Percentiles rank a stretch among this genome's conserved stretches.
Evolutionary conservation across 2,329 filamentous ascomycete species (phyloP).

Genomic region (Cordyceps tenuipes): DNA sequence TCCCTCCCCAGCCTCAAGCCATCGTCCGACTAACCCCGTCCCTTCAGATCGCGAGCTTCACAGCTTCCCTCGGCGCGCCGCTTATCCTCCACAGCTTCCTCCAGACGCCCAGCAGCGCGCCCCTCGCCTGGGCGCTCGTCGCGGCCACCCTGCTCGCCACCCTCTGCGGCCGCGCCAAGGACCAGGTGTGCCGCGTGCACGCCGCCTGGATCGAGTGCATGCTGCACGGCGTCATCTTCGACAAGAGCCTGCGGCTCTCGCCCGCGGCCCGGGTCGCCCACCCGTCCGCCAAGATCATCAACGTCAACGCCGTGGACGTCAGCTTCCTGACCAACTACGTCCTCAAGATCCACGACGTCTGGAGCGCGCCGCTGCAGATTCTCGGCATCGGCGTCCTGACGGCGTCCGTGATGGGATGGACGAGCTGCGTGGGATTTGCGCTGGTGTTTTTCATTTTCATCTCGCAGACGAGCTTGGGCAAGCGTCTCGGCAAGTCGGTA

Average conservation of each 20-base stretch:
- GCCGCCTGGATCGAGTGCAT: slow-evolving; percentile 10
- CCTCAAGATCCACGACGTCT: slow-evolving; percentile 9
- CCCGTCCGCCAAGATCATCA: slow-evolving; percentile 10
- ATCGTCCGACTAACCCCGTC: not conserved
- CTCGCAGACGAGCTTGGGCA: not conserved
- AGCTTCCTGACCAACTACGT: slow-evolving; percentile 9
- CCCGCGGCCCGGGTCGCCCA: not conserved
- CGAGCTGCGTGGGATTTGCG: slow-evolving; percentile 4
- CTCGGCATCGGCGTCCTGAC: not conserved
- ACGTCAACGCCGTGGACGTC: slow-evolving; percentile 8
- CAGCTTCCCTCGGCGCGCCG: not conserved
- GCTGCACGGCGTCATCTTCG: slow-evolving; percentile 9
- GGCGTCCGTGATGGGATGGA: not conserved
- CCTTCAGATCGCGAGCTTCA: not conserved
- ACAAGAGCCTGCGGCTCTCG: slow-evolving; percentile 5
- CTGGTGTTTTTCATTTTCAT: not conserved
- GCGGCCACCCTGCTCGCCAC: not conserved
- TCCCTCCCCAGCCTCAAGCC: not conserved
- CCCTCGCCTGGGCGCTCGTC: not conserved
- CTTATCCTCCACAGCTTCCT: slow-evolving; percentile 8
- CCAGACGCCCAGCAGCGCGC: not conserved
- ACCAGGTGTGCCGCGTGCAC: slow-evolving; percentile 10
- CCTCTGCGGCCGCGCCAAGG: slow-evolving; percentile 6
- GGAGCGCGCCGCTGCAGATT: slow-evolving; percentile 11
- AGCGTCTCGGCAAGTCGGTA: not conserved